Base-by-base conservation (phyloP, 805 yeast genomes). In the Metschnikowia picachoensis region DNA sequence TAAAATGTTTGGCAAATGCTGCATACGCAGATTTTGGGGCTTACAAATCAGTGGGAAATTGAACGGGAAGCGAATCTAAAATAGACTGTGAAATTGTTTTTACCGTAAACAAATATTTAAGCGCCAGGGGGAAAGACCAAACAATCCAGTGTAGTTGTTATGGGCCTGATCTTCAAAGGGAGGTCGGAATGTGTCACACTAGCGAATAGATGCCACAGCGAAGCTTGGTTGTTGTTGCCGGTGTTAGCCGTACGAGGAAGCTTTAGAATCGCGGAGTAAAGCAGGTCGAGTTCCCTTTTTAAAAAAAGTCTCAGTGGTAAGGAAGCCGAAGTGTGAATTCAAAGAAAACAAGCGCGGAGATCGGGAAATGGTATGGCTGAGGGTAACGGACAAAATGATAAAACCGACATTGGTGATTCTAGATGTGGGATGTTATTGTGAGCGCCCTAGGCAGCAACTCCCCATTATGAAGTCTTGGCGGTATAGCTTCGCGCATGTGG, bases 391-490 rank as follows among this genome's bases (percentile, higher is more conserved):
- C 20, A 17, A 20, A 20, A 20, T n/a, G n/a, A n/a, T 8, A 25
- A 16, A 5, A 11, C 20, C 39, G 15, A 4, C 14, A 13, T 17
- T 30, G 10, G 39, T 31, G 39, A 12, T 16, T 25, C 14, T 30
- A 9, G 20, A 20, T 11, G 9, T 14, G 14, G 27, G 32, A 42
- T 37, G 32, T 35, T 34, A 30, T 11, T 8, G 30, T 11, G 41
- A n/a, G 46, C 40, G 46, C 31, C 46, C 25, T 15, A 37, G 40
- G 28, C 46, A 42, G 46, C 41, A 42, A 27, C 20, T 20, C 20
- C 20, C 20, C n/a, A n/a, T 4, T 30, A 27, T 11, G 37, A 36
- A 37, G 33, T 30, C 46, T 41, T 41, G 45, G 39, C 39, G 30
- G 29, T 35, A 40, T 27, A 41, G 44, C 39, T 35, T 17, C 34